phyloP scores from a whole-genome alignment of 2,329 filamentous ascomycete species.

The Diaporthe velutina region DNA sequence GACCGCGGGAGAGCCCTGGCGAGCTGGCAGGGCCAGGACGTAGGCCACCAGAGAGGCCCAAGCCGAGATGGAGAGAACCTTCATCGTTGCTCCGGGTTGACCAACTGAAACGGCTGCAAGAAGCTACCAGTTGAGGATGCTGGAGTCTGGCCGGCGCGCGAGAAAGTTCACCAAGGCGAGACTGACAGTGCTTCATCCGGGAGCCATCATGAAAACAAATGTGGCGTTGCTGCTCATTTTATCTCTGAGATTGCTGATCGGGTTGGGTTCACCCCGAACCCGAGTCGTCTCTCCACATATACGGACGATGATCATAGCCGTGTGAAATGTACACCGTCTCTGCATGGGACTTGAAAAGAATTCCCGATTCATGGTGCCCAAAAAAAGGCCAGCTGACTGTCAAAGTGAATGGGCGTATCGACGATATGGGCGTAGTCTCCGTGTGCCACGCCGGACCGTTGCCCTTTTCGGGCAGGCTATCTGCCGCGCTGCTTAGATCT shows the following conservation, averaged over 20 bases:
- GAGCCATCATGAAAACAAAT: not conserved
- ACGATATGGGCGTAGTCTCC: conserved; percentile 21
- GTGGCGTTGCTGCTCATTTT: not conserved
- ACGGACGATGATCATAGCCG: not conserved
- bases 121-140: not conserved
- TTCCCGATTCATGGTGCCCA: conserved; percentile 14
- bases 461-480: conserved; percentile 4
- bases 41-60: conserved; percentile 12
- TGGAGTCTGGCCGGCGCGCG: not conserved
- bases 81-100: conserved; percentile 23
- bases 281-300: conserved; percentile 5
- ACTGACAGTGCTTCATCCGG: not conserved
- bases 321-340: not conserved
- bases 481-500: conserved; percentile 13
- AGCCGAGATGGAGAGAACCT: not conserved
- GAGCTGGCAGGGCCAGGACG: conserved; percentile 31
- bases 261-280: not conserved
- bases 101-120: not conserved
- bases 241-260: not conserved
- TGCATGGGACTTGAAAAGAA: conserved; percentile 7
- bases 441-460: conserved; percentile 25
- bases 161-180: not conserved
- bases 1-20: conserved; percentile 20
- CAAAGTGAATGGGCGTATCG: not conserved
- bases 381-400: conserved; percentile 26